Evolutionary conservation across 306 rosid genomes (phyloP), one percentile per base, ranked within the genome.

Genomic region (Acacia crassicarpa): DNA sequence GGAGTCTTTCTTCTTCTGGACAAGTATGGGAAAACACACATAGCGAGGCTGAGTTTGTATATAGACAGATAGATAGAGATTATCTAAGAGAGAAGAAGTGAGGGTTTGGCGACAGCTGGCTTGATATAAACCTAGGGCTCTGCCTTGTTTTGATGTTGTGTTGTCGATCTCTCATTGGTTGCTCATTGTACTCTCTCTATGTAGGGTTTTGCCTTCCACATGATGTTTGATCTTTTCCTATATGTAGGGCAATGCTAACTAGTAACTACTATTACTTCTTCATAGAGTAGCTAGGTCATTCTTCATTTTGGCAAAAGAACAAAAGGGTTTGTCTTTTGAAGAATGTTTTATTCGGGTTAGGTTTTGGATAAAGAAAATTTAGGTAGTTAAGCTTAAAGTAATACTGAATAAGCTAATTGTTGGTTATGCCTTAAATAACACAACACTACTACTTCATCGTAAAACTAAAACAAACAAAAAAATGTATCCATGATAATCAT

Each of bases 81-180:
- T 7, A 72, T 0, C 1, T 25, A 13, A 56, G 53, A 54, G 6
- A 3, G 32, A 58, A 66, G 6, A 32, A 9, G 12, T 15, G 67
- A 20, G 77, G 63, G 80, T 65, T 63, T 79, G 25, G 54, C 1
- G 22, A 83, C 59, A 83, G 68, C 71, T 44, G 89, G 89, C 85
- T 86, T 83, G 23, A 9, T 45, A 70, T 84, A 81, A 83, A 87
- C 92, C 79, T 63, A 79, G 72, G 16, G 82, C 35, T 43, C 59
- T 38, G 84, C 82, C 76, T 80, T 78, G 78, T 82, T 74, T 67
- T 43, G 4, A 19, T 10, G 76, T 40, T 86, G 89, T n/a, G 94
- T 48, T 94, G 97, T 94, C 97, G 91, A 94, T 0, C 38, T 1
- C 0, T 20, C 14, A 89, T 92, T 85, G 85, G 92, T 2, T 48